phyloP scores from a whole-genome alignment of 192 early-diverging fungal species.

The Entophlyctis luteolus region DNA sequence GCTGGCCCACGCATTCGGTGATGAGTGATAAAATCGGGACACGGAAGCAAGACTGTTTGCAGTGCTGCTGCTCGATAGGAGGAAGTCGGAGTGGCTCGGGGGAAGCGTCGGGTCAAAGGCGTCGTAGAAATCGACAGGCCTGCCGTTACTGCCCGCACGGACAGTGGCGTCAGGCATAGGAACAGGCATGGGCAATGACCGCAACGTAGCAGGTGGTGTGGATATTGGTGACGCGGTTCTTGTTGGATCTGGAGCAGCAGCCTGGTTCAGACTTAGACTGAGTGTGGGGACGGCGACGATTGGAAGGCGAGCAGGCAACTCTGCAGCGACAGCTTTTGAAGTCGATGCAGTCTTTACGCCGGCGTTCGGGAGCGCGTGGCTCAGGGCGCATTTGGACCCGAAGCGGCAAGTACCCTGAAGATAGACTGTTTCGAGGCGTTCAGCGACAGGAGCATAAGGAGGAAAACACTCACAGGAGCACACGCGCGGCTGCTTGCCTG shows the following conservation, averaged over 20 bases:
- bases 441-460: not conserved
- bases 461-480: constrained; percentile 2
- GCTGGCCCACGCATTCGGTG: not conserved
- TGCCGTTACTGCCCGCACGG: not conserved
- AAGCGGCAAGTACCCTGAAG: constrained; percentile 23
- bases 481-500: not conserved
- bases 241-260: not conserved
- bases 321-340: not conserved
- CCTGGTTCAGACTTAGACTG: not conserved
- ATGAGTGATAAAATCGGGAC: not conserved
- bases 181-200: not conserved
- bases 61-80: constrained; percentile 3
- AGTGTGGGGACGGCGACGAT: not conserved
- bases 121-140: constrained; percentile 2
- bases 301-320: not conserved
- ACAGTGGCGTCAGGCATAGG: not conserved
- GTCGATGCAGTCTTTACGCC: not conserved
- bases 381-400: constrained; percentile 13
- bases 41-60: too few relatives aligned
- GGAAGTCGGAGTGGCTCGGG: constrained; percentile 10
- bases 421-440: constrained; percentile 12
- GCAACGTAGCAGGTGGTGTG: not conserved
- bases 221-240: not conserved
- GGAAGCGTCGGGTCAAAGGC: constrained; percentile 16
- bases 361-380: not conserved